Base-by-base conservation (phyloP, 192 early-diverging fungal species). In the Coemansia sp. region DNA sequence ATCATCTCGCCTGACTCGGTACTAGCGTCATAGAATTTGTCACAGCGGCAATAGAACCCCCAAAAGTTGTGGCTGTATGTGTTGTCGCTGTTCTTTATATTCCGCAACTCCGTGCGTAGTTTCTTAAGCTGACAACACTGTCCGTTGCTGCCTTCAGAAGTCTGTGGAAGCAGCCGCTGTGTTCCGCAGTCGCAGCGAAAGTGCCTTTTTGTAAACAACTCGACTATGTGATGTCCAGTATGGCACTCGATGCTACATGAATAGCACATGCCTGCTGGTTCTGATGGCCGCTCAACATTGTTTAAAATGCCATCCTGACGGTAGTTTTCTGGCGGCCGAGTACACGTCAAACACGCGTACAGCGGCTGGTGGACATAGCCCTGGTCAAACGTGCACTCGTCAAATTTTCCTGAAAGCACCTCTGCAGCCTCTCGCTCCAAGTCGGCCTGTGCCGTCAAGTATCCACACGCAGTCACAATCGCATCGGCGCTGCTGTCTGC, bases 111-210 rank as follows among this genome's bases (percentile, higher is more conserved):
- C 0, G 60, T 49, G 8, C 67, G 58, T 18, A 57, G 54, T 12
- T 57, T 62, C 38, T 81, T 74, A 23, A 72, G 64, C 17, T 60
- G 61, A 31, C 70, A 71, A 40, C 82, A 72, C 2, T 53, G 20
- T 8, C 38, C 48, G 61, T 52, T 5, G 51, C 31, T 49, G 28
- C 61, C 58, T 26, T 46, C 31, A 7, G 69, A 58, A 14, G 63
- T 56, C 26, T 36, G 51, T 9, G 69, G 68, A 9, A 70, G 31
- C 28, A 81, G 53, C 48, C 71, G 61, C 42, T 46, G 67, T 0
- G 89, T 88, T 5, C 93, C 95, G 55, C 95, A 98, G 76, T 96
- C 93, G 72, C 95, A 98, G 12, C 88, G 83, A 69, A 97, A 97
- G 58, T 79, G 63, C 2, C 94, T 79, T 56, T 94, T 93, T 5